Conservation (phyloP, 2,329 filamentous ascomycete genomes). For the Fusarium liriodendri region DNA sequence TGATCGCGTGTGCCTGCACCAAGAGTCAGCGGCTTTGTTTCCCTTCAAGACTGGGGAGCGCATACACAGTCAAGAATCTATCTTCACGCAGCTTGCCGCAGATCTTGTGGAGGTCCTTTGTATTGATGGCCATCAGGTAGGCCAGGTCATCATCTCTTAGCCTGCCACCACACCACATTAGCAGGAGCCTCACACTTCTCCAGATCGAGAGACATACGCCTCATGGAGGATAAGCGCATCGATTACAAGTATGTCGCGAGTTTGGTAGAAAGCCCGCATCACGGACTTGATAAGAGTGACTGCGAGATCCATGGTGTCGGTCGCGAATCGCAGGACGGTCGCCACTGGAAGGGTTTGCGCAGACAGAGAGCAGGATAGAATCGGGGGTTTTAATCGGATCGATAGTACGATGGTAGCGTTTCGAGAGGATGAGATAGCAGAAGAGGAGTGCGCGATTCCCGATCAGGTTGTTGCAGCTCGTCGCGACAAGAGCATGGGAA, state of each 20-base stretch:
- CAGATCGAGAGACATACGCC: slow-evolving; percentile 62
- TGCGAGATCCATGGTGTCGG: slow-evolving; percentile 62
- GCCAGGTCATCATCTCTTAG: slow-evolving; percentile 90
- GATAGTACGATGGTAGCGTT: not conserved
- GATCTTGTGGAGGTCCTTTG: slow-evolving; percentile 90
- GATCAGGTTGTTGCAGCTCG: not conserved
- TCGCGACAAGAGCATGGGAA: slow-evolving; percentile 4
- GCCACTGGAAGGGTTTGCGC: not conserved
- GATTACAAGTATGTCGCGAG: slow-evolving; percentile 84
- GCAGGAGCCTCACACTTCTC: slow-evolving; percentile 57
- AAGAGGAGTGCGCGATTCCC: not conserved
- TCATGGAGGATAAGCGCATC: slow-evolving; percentile 90
- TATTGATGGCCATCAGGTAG: slow-evolving; percentile 87
- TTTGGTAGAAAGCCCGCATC: slow-evolving; percentile 87
- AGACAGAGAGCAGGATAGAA: not conserved
- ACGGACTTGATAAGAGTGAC: slow-evolving; percentile 87
- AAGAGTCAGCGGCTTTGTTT: slow-evolving; percentile 56
- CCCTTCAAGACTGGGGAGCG: slow-evolving; percentile 21
- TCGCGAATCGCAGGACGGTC: not conserved
- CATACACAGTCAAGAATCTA: slow-evolving; percentile 84
- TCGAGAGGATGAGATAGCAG: not conserved
- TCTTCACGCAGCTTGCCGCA: slow-evolving; percentile 88
- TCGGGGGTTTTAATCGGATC: not conserved
- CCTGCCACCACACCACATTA: slow-evolving; percentile 75
- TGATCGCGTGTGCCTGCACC: slow-evolving; percentile 68